Percentiles rank a stretch among this genome's conserved stretches.
These are phyloP conservation scores for Wickerhamomyces silvicola DNA, from an alignment of 805 yeast species.

Conservation along the genomic window DNA sequence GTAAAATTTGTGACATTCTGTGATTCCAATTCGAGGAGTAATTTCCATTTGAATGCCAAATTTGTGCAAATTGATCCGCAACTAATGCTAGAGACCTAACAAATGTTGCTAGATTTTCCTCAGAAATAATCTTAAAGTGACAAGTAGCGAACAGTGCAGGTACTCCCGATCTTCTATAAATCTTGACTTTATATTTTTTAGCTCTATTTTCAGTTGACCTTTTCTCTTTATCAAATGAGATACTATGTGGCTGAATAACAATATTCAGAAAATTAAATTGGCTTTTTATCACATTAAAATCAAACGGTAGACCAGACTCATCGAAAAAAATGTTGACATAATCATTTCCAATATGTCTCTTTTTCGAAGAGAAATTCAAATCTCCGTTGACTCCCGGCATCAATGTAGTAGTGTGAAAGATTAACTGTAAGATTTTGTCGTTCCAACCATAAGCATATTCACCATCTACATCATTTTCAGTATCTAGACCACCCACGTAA, in stretches of 20 bases:
- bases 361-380: slow-evolving; percentile 45
- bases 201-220: slow-evolving; percentile 9
- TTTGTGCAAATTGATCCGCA: slow-evolving; percentile 66
- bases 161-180: slow-evolving; percentile 58
- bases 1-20: slow-evolving; percentile 49
- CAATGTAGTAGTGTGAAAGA: slow-evolving; percentile 75
- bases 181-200: slow-evolving; percentile 52
- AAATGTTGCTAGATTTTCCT: slow-evolving; percentile 51
- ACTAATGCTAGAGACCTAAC: slow-evolving; percentile 61
- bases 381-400: slow-evolving; percentile 56
- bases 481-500: slow-evolving; percentile 79
- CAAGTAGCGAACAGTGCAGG: slow-evolving; percentile 74
- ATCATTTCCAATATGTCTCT: slow-evolving; percentile 82
- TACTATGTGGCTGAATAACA: slow-evolving; percentile 61
- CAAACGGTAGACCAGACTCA: slow-evolving; percentile 62
- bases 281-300: slow-evolving; percentile 62
- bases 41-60: slow-evolving; percentile 60
- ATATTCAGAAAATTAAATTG: slow-evolving; percentile 82
- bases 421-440: slow-evolving; percentile 61
- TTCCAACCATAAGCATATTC: slow-evolving; percentile 68
- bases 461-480: slow-evolving; percentile 65
- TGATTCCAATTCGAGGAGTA: slow-evolving; percentile 63
- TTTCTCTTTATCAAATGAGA: slow-evolving; percentile 13
- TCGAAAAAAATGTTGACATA: slow-evolving; percentile 77
- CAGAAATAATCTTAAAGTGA: slow-evolving; percentile 65